These are phyloP conservation scores for Talaromyces sp. DNA, from an alignment of 2,329 filamentous ascomycete genomes.

Conservation along the genomic window DNA sequence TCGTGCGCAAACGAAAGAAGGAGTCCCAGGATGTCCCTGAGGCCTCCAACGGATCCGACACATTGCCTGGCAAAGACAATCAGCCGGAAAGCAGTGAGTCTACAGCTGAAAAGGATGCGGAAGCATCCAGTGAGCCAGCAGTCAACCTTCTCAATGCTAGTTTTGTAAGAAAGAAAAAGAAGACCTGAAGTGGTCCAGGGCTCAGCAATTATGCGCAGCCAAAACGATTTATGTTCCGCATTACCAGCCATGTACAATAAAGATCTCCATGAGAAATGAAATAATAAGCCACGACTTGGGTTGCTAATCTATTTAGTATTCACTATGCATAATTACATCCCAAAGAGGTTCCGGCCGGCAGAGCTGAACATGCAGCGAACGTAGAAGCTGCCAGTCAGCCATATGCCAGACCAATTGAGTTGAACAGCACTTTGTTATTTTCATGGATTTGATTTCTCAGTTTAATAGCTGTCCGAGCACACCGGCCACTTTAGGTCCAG, in stretches of 20 bases:
- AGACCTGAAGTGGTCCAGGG: constrained; percentile 17
- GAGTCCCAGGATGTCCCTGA: constrained; percentile 11
- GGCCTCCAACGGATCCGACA: neutral
- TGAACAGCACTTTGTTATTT: neutral
- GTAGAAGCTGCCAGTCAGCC: neutral
- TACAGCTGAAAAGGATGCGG: neutral
- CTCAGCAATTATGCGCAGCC: neutral
- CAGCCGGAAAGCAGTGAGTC: neutral
- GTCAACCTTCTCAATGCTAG: constrained; percentile 35
- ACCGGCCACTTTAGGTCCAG: neutral
- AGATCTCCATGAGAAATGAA: neutral
- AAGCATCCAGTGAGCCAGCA: constrained; percentile 11
- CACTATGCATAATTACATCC: no score
- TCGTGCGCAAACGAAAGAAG: constrained; percentile 35
- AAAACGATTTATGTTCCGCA: neutral
- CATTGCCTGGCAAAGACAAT: neutral
- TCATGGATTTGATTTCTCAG: neutral
- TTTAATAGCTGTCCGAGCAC: neutral
- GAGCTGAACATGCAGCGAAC: neutral
- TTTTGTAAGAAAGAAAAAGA: constrained; percentile 38
- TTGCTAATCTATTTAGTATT: neutral
- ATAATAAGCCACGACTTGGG: neutral
- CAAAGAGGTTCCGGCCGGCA: neutral
- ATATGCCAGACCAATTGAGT: neutral
- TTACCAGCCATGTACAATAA: neutral